Evolutionary conservation across 495 filamentous ascomycete species (phyloP).

Genomic region (Darksidea phi): DNA sequence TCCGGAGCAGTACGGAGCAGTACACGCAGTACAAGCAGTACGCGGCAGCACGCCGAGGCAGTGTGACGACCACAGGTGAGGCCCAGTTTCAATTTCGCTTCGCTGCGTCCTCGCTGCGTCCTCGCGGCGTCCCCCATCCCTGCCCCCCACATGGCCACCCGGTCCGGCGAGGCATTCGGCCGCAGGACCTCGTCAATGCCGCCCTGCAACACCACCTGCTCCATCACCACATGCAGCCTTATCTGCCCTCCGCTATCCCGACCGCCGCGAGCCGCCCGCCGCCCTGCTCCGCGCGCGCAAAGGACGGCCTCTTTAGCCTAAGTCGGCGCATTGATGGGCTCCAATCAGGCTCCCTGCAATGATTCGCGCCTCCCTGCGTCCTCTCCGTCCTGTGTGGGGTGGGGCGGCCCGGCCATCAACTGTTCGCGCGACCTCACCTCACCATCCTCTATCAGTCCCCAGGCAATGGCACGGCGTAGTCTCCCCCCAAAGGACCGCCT

Average conservation of each 20-base stretch:
- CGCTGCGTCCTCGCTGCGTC: background rate
- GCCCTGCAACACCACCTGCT: conserved; percentile 27
- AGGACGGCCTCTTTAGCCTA: conserved; percentile 20
- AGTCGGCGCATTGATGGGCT: conserved; percentile 25
- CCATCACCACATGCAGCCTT: conserved; percentile 13
- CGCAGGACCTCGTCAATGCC: conserved; percentile 32
- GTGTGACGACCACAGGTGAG: conserved; percentile 19
- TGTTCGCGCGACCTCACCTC: conserved; percentile 30
- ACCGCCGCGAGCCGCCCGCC: background rate
- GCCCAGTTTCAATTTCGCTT: conserved; percentile 35
- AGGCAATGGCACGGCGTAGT: conserved; percentile 6
- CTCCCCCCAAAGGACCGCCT: conserved; percentile 9
- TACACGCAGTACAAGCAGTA: too few species aligned
- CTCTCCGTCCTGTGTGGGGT: conserved; percentile 5
- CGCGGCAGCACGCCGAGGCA: too few species aligned
- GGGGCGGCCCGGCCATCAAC: conserved; percentile 6
- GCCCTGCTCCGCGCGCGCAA: background rate
- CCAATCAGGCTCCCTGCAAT: conserved; percentile 32
- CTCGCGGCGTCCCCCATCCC: too few species aligned
- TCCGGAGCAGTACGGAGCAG: too few species aligned
- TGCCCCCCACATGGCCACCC: conserved; percentile 30
- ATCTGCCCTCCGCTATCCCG: conserved; percentile 7
- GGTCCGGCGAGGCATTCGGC: conserved; percentile 18
- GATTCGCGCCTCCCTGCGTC: conserved; percentile 25
- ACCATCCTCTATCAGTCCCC: conserved; percentile 13